A percentile compares a stretch with the other conserved stretches of the same genome.
Evolutionary conservation across 2,329 filamentous ascomycete species (phyloP).

Genomic region (Diaporthe sp.): DNA sequence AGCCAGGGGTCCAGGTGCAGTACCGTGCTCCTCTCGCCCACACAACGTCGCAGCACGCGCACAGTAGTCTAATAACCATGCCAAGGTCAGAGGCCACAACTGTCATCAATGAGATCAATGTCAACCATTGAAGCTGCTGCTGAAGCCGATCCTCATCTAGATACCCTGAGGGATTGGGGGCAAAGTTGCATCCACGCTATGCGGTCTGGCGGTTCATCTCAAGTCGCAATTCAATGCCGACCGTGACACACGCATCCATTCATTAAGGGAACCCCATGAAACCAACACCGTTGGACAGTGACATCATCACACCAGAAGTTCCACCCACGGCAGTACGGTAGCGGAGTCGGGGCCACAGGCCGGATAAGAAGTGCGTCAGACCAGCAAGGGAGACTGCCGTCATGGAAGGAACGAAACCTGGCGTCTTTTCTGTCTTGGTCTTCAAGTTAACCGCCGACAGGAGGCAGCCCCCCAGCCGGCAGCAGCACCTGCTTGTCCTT

Average conservation of each 20-base stretch:
- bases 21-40: slow-evolving; percentile 4
- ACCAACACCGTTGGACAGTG: neutral
- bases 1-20: slow-evolving; percentile 3
- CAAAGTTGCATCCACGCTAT: neutral
- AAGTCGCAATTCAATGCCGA: neutral
- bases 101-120: neutral
- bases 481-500: slow-evolving; percentile 74
- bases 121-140: neutral
- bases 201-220: neutral
- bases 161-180: neutral
- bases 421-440: neutral
- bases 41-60: neutral
- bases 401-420: neutral
- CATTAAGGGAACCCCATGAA: slow-evolving; percentile 1
- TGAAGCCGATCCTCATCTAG: neutral
- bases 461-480: slow-evolving; percentile 14
- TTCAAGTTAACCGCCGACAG: neutral
- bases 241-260: neutral
- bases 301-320: slow-evolving; percentile 2
- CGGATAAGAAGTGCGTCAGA: neutral
- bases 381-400: neutral
- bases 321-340: neutral
- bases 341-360: neutral
- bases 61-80: neutral
- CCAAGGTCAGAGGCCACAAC: neutral